These are phyloP conservation scores for Batkoa obscura DNA, from an alignment of 371 early-diverging fungal species.

Conservation along the genomic window DNA sequence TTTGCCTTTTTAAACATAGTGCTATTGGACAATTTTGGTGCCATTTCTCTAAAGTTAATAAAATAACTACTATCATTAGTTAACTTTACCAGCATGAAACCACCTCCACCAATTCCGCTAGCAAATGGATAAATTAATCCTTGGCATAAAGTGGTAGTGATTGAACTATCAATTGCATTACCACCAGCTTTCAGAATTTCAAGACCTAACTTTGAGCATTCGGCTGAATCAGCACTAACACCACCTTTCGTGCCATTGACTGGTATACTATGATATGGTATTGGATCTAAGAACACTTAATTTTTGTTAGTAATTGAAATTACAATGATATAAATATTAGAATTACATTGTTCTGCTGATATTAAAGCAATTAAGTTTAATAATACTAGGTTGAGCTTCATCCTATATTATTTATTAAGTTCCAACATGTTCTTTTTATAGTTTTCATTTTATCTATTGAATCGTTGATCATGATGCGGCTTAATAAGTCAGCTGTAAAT, in stretches of 20 bases:
- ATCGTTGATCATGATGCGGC: too few species aligned
- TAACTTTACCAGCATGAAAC: neutral
- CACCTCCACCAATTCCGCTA: constrained; percentile 64
- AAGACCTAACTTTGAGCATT: neutral
- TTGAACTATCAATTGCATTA: constrained; percentile 90
- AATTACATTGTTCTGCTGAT: too few species aligned
- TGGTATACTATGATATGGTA: too few species aligned
- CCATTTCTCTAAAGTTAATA: constrained; percentile 75
- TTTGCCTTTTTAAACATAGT: constrained; percentile 49
- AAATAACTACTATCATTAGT: constrained; percentile 10
- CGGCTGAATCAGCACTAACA: neutral
- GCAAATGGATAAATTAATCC: constrained; percentile 88
- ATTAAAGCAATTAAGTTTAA: too few species aligned
- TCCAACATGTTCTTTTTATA: too few species aligned
- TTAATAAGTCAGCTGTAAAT: too few species aligned
- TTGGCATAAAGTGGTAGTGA: constrained; percentile 81
- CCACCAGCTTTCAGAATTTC: constrained; percentile 79
- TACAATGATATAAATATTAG: too few species aligned
- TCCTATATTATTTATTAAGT: too few species aligned
- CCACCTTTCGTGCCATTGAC: neutral
- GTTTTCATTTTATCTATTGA: too few species aligned
- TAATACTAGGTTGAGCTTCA: too few species aligned
- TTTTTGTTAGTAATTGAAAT: too few species aligned
- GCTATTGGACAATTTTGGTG: constrained; percentile 47
- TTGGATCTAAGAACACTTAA: too few species aligned